Conservation (phyloP, 163 green algal genomes). For the Coccomyxa subellipsoidea region DNA sequence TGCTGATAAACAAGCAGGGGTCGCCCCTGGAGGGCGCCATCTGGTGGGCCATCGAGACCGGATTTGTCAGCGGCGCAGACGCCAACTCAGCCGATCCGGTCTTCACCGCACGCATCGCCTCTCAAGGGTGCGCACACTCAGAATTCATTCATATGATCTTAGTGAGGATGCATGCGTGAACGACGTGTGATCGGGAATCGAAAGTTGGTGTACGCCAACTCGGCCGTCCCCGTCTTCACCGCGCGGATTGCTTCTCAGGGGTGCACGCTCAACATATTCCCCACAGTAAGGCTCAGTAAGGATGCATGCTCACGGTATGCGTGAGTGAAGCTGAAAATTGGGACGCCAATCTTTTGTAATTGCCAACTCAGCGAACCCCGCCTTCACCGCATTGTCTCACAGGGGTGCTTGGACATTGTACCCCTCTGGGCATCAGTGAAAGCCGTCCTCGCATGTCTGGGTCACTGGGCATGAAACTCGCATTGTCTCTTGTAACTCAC, state of each 20-base stretch:
- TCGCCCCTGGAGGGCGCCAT: not conserved
- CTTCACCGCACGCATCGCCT: not conserved
- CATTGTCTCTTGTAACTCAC: no score
- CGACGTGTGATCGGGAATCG: not conserved
- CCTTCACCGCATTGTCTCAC: no score
- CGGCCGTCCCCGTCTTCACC: not conserved
- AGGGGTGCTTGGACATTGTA: no score
- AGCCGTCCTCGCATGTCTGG: no score
- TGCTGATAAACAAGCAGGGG: conserved; percentile 3
- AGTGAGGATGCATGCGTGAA: not conserved
- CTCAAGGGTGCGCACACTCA: not conserved
- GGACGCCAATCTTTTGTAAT: not conserved
- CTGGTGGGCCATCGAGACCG: not conserved
- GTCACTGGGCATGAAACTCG: no score
- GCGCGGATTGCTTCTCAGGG: not conserved
- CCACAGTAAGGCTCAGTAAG: not conserved
- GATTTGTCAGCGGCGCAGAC: not conserved
- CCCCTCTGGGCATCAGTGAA: no score
- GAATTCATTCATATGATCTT: not conserved
- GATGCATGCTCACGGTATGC: not conserved
- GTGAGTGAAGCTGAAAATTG: not conserved
- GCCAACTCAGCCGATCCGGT: not conserved
- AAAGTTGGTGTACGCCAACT: not conserved
- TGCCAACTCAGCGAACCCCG: not conserved
- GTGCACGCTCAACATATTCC: not conserved